Percentiles rank a stretch among this genome's conserved stretches.
Conservation (phyloP, 2,329 filamentous ascomycete species). For the Penicillium sp. region DNA sequence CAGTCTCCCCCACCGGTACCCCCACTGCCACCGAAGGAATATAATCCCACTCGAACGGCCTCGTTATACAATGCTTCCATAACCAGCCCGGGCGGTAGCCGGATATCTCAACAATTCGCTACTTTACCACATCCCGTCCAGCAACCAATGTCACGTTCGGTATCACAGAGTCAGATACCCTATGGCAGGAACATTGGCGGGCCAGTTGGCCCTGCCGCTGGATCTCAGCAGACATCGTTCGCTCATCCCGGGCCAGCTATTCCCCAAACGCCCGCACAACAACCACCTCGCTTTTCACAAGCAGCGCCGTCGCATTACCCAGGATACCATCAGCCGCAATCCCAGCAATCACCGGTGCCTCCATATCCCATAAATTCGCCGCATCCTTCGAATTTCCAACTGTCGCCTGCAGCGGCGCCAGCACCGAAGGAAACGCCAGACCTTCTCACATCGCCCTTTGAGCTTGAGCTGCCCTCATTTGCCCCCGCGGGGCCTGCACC, state of each 20-base stretch:
- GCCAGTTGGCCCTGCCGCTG: background rate
- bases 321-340: slow-evolving; percentile 26
- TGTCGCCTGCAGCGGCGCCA: slow-evolving; percentile 18
- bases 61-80: slow-evolving; percentile 9
- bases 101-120: slow-evolving; percentile 23
- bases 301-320: slow-evolving; percentile 14
- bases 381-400: slow-evolving; percentile 23
- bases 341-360: slow-evolving; percentile 19
- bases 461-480: slow-evolving; percentile 53
- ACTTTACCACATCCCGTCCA: background rate
- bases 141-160: slow-evolving; percentile 6
- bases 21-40: slow-evolving; percentile 37
- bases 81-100: slow-evolving; percentile 7
- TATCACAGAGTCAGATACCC: background rate
- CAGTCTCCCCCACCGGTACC: slow-evolving; percentile 33
- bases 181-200: slow-evolving; percentile 6
- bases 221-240: background rate
- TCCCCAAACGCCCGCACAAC: slow-evolving; percentile 16
- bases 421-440: slow-evolving; percentile 46
- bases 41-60: slow-evolving; percentile 17
- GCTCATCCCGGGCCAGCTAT: background rate
- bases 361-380: slow-evolving; percentile 32
- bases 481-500: slow-evolving; percentile 56
- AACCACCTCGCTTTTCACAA: slow-evolving; percentile 15
- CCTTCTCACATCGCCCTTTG: slow-evolving; percentile 60